These are phyloP conservation scores for Aspergillus sp. DNA, from an alignment of 2,329 filamentous ascomycete species.

Conservation along the genomic window DNA sequence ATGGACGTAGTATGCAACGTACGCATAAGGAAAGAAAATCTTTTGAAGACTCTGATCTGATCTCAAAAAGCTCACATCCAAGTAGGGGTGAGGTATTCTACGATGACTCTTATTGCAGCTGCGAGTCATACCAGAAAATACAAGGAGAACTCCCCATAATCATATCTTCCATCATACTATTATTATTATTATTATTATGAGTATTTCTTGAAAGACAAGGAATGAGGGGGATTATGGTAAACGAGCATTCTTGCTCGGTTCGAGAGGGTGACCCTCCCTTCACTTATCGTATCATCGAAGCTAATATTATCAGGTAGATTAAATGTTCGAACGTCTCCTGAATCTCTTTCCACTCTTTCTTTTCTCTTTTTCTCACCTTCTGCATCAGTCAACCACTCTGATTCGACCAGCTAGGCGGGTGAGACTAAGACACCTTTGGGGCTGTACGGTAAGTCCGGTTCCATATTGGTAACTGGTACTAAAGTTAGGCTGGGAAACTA, in stretches of 20 bases:
- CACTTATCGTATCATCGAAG: constrained; percentile 5
- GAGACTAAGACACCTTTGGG: constrained; percentile 21
- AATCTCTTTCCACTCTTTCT: not conserved
- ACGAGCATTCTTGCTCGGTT: not conserved
- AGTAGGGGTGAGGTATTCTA: not conserved
- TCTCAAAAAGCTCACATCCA: not conserved
- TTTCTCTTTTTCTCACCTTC: not conserved
- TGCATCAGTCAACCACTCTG: constrained; percentile 18
- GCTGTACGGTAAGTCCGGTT: constrained; percentile 15
- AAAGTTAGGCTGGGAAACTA: constrained; percentile 6
- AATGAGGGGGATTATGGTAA: not conserved
- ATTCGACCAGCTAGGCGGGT: constrained; percentile 8
- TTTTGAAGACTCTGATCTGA: not conserved
- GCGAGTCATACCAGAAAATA: constrained; percentile 22
- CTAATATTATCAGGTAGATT: constrained; percentile 11
- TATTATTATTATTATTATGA: not conserved
- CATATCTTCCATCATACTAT: not conserved
- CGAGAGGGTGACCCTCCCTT: not conserved
- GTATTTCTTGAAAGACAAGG: no score
- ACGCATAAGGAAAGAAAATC: not conserved
- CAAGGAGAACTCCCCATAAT: not conserved
- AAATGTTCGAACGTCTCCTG: constrained; percentile 19
- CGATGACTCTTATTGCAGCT: constrained; percentile 25
- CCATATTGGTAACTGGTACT: constrained; percentile 11
- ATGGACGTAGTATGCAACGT: constrained; percentile 3